Evolutionary conservation across 352 stramenopile species (phyloP).

Genomic region (Phytophthora foliorum): DNA sequence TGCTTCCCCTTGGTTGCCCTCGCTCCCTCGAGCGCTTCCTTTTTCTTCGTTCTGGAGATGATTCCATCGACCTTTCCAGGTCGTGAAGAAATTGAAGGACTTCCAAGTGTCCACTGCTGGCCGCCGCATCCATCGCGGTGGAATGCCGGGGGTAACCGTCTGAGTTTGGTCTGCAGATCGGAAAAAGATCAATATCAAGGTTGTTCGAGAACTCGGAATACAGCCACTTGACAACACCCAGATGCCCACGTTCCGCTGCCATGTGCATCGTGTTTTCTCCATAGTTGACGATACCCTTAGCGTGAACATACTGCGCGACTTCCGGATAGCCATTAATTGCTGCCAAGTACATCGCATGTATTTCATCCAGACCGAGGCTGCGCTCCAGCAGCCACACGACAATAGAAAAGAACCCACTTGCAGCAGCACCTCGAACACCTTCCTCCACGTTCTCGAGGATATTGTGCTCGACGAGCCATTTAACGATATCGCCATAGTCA

Average conservation of each 20-base stretch:
- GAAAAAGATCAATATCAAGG: conserved; percentile 28
- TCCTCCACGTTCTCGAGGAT: conserved; percentile 37
- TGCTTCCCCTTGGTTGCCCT: conserved; percentile 1
- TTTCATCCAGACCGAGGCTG: conserved; percentile 25
- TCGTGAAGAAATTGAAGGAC: conserved; percentile 44
- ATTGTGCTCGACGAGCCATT: conserved; percentile 35
- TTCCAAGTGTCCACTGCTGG: conserved; percentile 21
- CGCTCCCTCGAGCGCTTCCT: conserved; percentile 11
- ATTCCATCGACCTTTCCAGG: conserved; percentile 18
- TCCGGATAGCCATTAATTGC: conserved; percentile 36
- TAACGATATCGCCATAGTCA: conserved; percentile 37
- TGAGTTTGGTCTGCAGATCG: conserved; percentile 15
- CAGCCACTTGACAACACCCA: conserved; percentile 38
- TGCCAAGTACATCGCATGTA: conserved; percentile 30
- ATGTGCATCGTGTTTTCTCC: conserved; percentile 32
- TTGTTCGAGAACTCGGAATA: conserved; percentile 18
- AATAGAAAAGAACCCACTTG: conserved; percentile 20
- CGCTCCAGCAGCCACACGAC: conserved; percentile 29
- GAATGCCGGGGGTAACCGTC: conserved; percentile 18
- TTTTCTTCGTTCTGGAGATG: conserved; percentile 26
- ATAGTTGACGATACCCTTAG: conserved; percentile 29
- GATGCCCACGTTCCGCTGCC: conserved; percentile 31
- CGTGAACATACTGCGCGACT: conserved; percentile 29
- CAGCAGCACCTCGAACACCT: conserved; percentile 26
- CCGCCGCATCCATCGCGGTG: conserved; percentile 34